A percentile compares a stretch with the other conserved stretches of the same genome.
Evolutionary conservation across 2,329 filamentous ascomycete species (phyloP).

Genomic region (Xylaria arbuscula): DNA sequence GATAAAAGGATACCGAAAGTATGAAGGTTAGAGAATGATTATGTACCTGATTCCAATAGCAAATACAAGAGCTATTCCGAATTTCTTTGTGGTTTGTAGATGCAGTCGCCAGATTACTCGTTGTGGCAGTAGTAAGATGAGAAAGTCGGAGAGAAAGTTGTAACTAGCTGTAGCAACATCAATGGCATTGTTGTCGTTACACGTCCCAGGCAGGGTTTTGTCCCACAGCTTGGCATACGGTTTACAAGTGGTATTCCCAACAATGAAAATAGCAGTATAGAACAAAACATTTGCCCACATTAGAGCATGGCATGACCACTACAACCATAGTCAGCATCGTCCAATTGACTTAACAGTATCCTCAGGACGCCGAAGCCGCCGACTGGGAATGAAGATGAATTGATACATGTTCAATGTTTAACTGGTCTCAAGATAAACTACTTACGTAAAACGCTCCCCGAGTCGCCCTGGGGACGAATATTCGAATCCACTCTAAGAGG

Average conservation of each 20-base stretch:
- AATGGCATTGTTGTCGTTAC: constrained; percentile 1
- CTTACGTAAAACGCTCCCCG: constrained; percentile 16
- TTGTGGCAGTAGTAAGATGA: constrained; percentile 26
- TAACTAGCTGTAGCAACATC: constrained; percentile 18
- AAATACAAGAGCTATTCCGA: constrained; percentile 22
- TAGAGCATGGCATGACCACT: constrained; percentile 20
- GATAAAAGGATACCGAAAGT: background rate
- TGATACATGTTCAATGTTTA: too few species aligned
- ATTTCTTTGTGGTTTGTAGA: constrained; percentile 11
- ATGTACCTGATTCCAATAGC: constrained; percentile 20
- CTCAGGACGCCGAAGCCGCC: too few species aligned
- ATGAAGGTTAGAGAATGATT: background rate
- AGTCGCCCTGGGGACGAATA: constrained; percentile 21
- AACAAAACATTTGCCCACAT: constrained; percentile 19
- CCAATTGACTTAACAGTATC: background rate
- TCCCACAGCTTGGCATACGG: constrained; percentile 25
- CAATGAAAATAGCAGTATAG: constrained; percentile 13
- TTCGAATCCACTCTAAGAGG: constrained; percentile 21
- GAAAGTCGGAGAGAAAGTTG: constrained; percentile 9
- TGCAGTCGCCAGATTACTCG: constrained; percentile 22
- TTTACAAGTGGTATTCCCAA: constrained; percentile 4
- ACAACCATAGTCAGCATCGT: background rate
- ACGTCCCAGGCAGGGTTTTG: constrained; percentile 12
- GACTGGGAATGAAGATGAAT: too few species aligned
- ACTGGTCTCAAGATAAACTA: background rate